These are phyloP conservation scores for Dictyostelium capitatum DNA, from an alignment of 78 protist genomes.

Conservation along the genomic window DNA sequence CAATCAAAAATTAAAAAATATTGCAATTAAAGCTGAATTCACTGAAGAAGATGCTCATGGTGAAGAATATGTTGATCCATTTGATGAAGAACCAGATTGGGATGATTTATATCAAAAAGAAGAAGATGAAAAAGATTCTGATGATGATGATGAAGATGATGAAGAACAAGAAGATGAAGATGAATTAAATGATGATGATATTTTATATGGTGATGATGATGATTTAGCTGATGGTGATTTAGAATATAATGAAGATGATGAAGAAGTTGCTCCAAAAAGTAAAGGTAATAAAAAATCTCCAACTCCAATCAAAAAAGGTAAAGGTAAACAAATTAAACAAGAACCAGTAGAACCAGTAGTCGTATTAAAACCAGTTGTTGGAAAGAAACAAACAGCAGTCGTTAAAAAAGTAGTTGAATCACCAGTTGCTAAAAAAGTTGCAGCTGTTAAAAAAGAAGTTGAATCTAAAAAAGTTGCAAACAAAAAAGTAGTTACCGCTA, in stretches of 20 bases:
- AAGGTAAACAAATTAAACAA: background rate
- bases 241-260: constrained; percentile 1
- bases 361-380: background rate
- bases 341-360: no score
- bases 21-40: constrained; percentile 71
- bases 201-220: constrained; percentile 45
- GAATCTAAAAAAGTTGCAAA: background rate
- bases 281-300: constrained; percentile 24
- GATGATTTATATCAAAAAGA: constrained; percentile 79
- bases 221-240: constrained; percentile 68
- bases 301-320: background rate
- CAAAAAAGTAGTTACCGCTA: background rate
- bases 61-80: constrained; percentile 66
- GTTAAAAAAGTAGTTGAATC: background rate
- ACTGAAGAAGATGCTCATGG: constrained; percentile 75
- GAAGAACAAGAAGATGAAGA: constrained; percentile 47
- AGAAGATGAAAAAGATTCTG: constrained; percentile 29
- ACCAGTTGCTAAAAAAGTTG: background rate
- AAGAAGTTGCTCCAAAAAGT: background rate
- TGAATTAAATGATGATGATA: constrained; percentile 23
- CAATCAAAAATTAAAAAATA: constrained; percentile 51
- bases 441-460: background rate
- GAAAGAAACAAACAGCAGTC: background rate
- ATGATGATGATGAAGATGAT: constrained; percentile 25
- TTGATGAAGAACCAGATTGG: constrained; percentile 84